A percentile compares a stretch with the other conserved stretches of the same genome.
Conservation (phyloP, 2,329 filamentous ascomycete genomes). For the Aspergillus proliferans region DNA sequence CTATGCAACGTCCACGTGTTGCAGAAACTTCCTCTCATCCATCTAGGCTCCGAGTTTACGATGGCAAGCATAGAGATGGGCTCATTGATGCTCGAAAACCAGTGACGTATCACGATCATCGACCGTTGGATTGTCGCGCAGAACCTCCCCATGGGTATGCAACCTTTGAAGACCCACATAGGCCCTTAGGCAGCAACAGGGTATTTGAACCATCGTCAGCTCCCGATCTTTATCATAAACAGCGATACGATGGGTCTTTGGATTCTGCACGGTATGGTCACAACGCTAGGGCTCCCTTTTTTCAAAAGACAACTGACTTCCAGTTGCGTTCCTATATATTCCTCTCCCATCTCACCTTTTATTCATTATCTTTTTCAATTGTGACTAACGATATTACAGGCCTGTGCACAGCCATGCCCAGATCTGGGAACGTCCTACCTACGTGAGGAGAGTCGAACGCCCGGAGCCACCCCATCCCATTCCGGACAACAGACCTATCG, state of each 20-base stretch:
- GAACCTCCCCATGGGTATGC: background rate
- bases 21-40: conserved; percentile 12
- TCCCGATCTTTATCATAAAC: conserved; percentile 10
- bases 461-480: conserved; percentile 12
- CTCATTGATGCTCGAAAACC: conserved; percentile 2
- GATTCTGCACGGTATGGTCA: conserved; percentile 19
- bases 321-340: background rate
- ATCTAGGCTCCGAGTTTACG: conserved; percentile 6
- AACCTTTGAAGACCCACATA: conserved; percentile 1
- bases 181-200: conserved; percentile 4
- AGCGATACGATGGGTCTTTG: conserved; percentile 7
- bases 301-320: background rate
- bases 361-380: background rate
- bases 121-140: background rate
- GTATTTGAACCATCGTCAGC: conserved; percentile 6
- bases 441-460: conserved; percentile 17
- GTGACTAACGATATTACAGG: background rate
- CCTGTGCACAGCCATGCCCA: conserved; percentile 3
- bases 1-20: conserved; percentile 10
- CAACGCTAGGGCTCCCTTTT: background rate
- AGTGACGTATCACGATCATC: background rate
- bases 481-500: conserved; percentile 15
- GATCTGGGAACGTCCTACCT: conserved; percentile 19
- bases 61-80: conserved; percentile 9
- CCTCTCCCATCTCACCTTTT: no score